Evolutionary conservation across 2,329 filamentous ascomycete genomes (phyloP).

Genomic region (Aspergillus ochraceus): DNA sequence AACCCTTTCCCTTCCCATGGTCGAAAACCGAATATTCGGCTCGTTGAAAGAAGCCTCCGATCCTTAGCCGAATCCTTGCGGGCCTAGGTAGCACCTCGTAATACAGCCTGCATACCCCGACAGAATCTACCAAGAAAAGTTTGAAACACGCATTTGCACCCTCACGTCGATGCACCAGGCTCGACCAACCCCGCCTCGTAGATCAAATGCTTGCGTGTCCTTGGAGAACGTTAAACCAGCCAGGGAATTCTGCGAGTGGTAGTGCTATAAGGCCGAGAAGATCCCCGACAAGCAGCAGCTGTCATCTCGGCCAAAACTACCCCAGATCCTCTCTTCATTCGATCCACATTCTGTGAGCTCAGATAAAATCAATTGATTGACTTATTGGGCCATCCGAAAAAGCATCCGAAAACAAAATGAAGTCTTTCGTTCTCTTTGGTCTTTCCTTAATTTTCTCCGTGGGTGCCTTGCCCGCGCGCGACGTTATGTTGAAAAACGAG

Average conservation of each 20-base stretch:
- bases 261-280: neutral
- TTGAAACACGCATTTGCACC: neutral
- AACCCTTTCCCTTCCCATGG: no score
- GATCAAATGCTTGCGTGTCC: neutral
- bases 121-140: neutral
- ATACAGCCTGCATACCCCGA: neutral
- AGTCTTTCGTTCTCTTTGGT: neutral
- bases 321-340: neutral
- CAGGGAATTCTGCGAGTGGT: neutral
- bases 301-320: neutral
- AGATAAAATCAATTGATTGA: neutral
- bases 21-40: no score
- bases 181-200: neutral
- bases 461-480: constrained; percentile 2
- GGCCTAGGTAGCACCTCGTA: neutral
- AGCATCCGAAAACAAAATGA: neutral
- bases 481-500: constrained; percentile 2
- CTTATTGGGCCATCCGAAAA: neutral
- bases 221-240: neutral
- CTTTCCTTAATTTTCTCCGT: neutral
- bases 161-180: neutral
- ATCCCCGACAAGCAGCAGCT: neutral
- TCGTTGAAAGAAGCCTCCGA: no score
- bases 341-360: neutral
- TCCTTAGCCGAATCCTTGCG: no score